A percentile compares a stretch with the other conserved stretches of the same genome.
Evolutionary conservation across 129 eudicot genomes (phyloP).

Genomic region (Pittosporum tobira): DNA sequence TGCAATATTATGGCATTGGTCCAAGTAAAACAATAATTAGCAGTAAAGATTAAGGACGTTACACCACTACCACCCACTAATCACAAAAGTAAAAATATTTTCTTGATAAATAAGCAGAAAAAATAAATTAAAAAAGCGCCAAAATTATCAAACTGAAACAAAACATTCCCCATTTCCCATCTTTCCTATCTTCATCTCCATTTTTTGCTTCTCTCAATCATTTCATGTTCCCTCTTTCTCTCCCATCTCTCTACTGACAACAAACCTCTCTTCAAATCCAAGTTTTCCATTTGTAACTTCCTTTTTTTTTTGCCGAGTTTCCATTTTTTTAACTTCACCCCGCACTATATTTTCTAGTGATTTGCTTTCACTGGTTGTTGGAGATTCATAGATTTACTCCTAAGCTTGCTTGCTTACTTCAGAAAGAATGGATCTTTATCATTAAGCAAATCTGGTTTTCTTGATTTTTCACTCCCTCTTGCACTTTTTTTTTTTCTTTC

Average conservation of each 20-base stretch:
- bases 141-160: slow-evolving; percentile 3
- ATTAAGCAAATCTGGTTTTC: no score
- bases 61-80: slow-evolving; percentile 5
- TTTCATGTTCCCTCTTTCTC: slow-evolving; percentile 9
- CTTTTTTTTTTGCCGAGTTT: no score
- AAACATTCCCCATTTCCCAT: slow-evolving; percentile 9
- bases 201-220: background rate
- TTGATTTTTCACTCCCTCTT: slow-evolving; percentile 8
- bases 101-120: background rate
- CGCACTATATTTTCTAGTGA: slow-evolving; percentile 15
- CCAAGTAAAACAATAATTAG: slow-evolving; percentile 8
- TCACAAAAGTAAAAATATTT: background rate
- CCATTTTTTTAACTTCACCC: slow-evolving; percentile 17
- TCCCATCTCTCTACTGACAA: slow-evolving; percentile 26
- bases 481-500: slow-evolving; percentile 1
- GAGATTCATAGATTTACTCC: slow-evolving; percentile 23
- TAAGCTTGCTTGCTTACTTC: slow-evolving; percentile 13
- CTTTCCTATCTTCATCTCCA: background rate
- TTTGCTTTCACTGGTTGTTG: slow-evolving; percentile 30
- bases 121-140: slow-evolving; percentile 2
- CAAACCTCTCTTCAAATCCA: slow-evolving; percentile 60
- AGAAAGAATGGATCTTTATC: no score
- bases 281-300: slow-evolving; percentile 30
- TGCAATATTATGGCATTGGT: no score
- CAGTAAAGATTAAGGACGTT: slow-evolving; percentile 11